phyloP scores from a whole-genome alignment of 2,329 filamentous ascomycete species.

The Alternaria gansuensis region DNA sequence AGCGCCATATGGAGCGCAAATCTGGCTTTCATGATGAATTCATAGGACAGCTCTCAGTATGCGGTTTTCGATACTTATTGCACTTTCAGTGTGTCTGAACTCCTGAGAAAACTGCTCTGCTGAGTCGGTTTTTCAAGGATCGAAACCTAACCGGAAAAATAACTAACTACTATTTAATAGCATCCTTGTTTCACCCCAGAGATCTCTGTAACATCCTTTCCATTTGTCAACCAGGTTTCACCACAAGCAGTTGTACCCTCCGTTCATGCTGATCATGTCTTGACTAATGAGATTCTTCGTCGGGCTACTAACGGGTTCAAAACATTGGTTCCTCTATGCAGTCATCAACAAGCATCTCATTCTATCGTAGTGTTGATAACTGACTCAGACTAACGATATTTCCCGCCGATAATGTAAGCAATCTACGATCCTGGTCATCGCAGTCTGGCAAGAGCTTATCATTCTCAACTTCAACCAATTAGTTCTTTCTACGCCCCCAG shows the following conservation, averaged over 20 bases:
- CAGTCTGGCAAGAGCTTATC: background rate
- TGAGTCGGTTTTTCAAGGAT: background rate
- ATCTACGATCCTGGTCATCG: background rate
- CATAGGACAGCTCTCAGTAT: background rate
- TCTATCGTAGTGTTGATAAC: background rate
- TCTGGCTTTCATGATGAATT: background rate
- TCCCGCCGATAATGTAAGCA: background rate
- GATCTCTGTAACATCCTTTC: no score
- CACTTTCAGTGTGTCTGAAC: background rate
- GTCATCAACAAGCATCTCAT: background rate
- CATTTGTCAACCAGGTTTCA: no score
- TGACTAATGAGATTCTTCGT: background rate
- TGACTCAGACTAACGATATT: background rate
- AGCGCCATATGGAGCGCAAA: background rate
- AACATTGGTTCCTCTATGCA: background rate
- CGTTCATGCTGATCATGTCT: no score
- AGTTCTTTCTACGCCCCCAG: background rate
- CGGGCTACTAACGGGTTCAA: background rate
- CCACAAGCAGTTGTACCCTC: no score
- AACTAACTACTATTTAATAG: no score
- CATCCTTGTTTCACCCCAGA: no score
- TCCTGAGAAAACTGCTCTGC: background rate
- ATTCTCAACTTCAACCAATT: background rate
- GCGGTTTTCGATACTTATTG: background rate
- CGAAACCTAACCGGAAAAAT: no score